phyloP scores from a whole-genome alignment of 352 stramenopile species.

The Chrysophaeum taylorii region DNA sequence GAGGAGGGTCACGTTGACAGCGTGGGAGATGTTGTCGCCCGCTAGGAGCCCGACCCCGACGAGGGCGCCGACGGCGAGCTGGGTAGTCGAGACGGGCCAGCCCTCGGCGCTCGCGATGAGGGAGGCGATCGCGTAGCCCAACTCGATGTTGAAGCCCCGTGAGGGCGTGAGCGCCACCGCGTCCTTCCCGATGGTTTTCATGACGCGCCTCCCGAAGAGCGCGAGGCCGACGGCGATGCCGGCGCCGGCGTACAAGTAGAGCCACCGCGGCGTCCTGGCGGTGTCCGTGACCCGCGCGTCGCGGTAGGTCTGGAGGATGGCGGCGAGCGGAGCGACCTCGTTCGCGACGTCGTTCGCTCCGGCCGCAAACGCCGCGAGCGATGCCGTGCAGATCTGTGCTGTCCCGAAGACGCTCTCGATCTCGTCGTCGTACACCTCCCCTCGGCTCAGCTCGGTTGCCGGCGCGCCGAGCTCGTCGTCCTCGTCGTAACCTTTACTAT shows the following conservation, averaged over 20 bases:
- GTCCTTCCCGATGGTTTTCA: neutral
- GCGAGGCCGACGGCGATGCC: neutral
- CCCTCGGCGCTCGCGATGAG: constrained; percentile 21
- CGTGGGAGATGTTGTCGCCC: constrained; percentile 20
- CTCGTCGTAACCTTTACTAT: too few species aligned
- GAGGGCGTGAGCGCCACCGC: neutral
- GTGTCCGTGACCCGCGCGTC: neutral
- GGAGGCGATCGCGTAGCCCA: constrained; percentile 32
- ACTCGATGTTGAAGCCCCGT: constrained; percentile 9
- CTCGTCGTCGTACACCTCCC: neutral
- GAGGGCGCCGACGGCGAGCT: constrained; percentile 5
- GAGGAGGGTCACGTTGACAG: constrained; percentile 34
- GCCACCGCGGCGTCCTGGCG: neutral
- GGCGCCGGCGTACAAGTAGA: neutral
- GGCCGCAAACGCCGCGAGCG: neutral
- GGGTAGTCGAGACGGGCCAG: constrained; percentile 8
- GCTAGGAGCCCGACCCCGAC: neutral
- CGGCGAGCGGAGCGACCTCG: neutral
- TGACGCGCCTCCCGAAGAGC: neutral
- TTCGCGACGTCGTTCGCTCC: constrained; percentile 8
- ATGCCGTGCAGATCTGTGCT: neutral
- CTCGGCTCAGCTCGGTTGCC: neutral
- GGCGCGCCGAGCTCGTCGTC: neutral
- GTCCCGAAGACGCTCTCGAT: neutral
- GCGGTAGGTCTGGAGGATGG: neutral